Conservation (phyloP, 2,329 filamentous ascomycete species). For the Cercospora brassicicola region DNA sequence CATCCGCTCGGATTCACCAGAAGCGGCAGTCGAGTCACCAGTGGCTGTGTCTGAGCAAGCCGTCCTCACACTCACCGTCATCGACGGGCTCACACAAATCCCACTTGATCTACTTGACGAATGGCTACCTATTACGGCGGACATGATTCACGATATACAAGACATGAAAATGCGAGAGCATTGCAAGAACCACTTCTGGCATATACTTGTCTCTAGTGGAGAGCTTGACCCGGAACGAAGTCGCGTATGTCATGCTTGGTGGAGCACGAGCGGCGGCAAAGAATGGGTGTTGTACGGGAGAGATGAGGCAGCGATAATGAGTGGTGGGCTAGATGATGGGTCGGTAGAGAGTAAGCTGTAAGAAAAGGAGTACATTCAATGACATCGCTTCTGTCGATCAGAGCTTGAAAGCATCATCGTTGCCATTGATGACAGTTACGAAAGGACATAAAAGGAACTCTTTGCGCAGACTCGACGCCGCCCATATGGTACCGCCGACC, state of each 20-base stretch:
- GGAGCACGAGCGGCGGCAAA: conserved; percentile 66
- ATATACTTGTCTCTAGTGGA: conserved; percentile 68
- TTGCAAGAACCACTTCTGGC: conserved; percentile 73
- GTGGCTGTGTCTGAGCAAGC: conserved; percentile 71
- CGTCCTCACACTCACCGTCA: conserved; percentile 70
- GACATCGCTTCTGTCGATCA: background rate
- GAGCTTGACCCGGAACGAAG: conserved; percentile 88
- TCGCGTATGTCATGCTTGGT: conserved; percentile 79
- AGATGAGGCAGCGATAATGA: conserved; percentile 50
- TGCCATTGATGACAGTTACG: background rate
- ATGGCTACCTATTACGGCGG: conserved; percentile 73
- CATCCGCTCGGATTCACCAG: conserved; percentile 42
- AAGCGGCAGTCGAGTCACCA: conserved; percentile 25
- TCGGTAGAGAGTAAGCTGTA: conserved; percentile 23
- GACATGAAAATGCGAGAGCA: conserved; percentile 63
- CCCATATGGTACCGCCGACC: conserved; percentile 8
- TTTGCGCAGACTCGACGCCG: background rate
- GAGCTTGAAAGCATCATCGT: background rate
- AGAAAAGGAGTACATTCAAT: background rate
- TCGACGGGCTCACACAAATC: conserved; percentile 76
- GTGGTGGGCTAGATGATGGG: conserved; percentile 44
- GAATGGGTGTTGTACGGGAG: conserved; percentile 56
- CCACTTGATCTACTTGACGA: conserved; percentile 70
- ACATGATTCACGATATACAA: conserved; percentile 63
- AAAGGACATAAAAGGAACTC: background rate